Evolutionary conservation across 768 basidiomycete genomes (phyloP), one percentile per base, ranked within the genome.

Genomic region (Naganishia friedmannii): DNA sequence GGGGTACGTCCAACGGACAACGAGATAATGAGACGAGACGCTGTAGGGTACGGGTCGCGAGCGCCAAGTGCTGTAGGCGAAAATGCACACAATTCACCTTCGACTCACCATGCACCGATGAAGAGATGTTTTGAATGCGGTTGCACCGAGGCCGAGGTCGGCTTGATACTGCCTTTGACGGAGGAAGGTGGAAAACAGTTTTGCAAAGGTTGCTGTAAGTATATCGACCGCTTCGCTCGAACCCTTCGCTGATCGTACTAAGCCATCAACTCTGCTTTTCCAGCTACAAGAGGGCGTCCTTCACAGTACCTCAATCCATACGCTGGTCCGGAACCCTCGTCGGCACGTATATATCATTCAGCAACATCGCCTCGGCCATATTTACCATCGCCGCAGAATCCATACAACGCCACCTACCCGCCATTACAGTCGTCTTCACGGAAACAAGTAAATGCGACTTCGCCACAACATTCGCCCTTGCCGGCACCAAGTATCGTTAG

Each of bases 201-300:
- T 45, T 63, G 60, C 26, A 63, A 63, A n/a, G 60, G 60, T 26
- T 63, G 60, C 39, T 63, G 60, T 63, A n/a, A 63, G 60, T 46
- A 1, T 21, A 21, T 21, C n/a, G 12, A n/a, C 26, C 23, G 26
- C 13, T 26, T 26, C n/a, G n/a, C 26, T 42, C 21, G 39, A 42
- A 21, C 12, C 17, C 13, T 51, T 13, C 42, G 3, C n/a, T 23
- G 28, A 26, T 23, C 9, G 28, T n/a, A 12, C 5, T 31, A 34
- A 34, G 9, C 17, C 39, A 46, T 19, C 60, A 29, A 26, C 4
- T 37, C 12, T 63, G 12, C 15, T 21, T 13, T 63, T 63, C 13
- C 23, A 63, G 60, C 60, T 2, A 63, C 42, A 15, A 42, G 60
- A 63, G 60, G 60, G 5, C 60, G 60, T 28, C 9, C 39, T 4